A percentile compares a stretch with the other conserved stretches of the same genome.
phyloP scores from a whole-genome alignment of 352 stramenopile genomes.

The Globisporangium takayamanum region DNA sequence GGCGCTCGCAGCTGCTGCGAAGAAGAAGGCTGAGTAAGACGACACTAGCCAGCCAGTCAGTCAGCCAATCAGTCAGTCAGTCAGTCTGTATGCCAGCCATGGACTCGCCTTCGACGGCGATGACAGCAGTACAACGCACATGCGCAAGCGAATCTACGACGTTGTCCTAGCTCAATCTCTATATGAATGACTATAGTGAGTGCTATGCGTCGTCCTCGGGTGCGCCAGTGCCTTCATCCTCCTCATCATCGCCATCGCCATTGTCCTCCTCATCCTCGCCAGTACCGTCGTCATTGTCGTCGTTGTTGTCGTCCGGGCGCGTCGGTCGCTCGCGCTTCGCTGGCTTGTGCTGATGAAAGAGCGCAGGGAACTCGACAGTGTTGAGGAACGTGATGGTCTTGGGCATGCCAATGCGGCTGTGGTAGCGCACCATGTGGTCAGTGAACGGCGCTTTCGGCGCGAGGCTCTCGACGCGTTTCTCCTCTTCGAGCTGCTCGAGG shows the following conservation, averaged over 20 bases:
- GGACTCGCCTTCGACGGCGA: no score
- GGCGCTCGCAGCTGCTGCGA: slow-evolving; percentile 40
- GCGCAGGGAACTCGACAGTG: slow-evolving; percentile 42
- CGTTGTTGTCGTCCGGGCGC: slow-evolving; percentile 8
- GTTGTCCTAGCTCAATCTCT: neutral
- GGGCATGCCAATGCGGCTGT: slow-evolving; percentile 49
- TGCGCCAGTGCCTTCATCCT: neutral
- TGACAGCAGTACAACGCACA: neutral
- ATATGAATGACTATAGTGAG: no score
- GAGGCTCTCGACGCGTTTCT: slow-evolving; percentile 65
- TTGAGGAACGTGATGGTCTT: slow-evolving; percentile 86
- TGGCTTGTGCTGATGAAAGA: slow-evolving; percentile 59
- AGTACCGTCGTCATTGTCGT: neutral
- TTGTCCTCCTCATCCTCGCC: slow-evolving; percentile 16
- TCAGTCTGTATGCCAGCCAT: neutral
- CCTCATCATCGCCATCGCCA: slow-evolving; percentile 20
- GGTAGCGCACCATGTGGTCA: slow-evolving; percentile 58
- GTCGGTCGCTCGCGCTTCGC: slow-evolving; percentile 47
- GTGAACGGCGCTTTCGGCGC: slow-evolving; percentile 67
- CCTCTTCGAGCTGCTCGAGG: slow-evolving; percentile 75
- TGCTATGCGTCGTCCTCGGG: no score
- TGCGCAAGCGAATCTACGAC: no score
- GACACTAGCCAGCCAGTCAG: neutral
- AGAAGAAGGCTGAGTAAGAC: slow-evolving; percentile 67
- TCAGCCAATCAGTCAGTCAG: neutral